Evolutionary conservation across 176 grass and related monocot genomes (phyloP), one percentile per base, ranked within the genome.

Genomic region (Tillandsia leiboldiana): DNA sequence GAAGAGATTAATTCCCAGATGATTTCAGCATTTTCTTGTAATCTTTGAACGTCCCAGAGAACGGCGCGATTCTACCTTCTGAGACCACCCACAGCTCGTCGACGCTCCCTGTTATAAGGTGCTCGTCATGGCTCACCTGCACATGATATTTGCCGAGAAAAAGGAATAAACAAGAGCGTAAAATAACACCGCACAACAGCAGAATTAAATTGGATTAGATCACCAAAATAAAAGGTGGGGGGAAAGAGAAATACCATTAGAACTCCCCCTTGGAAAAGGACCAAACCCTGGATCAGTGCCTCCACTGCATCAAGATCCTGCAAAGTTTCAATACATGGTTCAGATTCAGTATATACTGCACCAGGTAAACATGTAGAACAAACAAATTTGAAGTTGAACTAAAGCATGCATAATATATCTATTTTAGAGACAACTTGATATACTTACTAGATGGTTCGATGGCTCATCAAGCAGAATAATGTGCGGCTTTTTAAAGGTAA

Each of bases 401-500:
- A 78, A 75, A 18, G 51, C 23, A 64, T 64, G 62, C 71, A 48
- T 11, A 22, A 23, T 6, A 61, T 13, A 71, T 13, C 56, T 53
- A 64, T 11, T 20, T 14, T 3, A 24, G 29, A 52, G 17, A 67
- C 22, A 63, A 50, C 11, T 2, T 63, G 3, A 53, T 76, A 53
- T 58, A 78, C 72, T 87, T 84, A 97, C 93, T 74, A 97, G 86
- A 87, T 97, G 93, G 74, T 97, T 97, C 78, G 89, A 97, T 26
- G 93, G 93, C 70, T 97, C 93, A 12, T 97, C 93, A 14, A 97
- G 86, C 29, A 97, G 82, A 85, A 92, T 90, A 64, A 92, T 90
- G 76, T 97, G 93, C 26, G 93, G 93, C 57, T 97, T 97, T 78
- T 90, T 97, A 72, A 97, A 97, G 53, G 93, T 97, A 61, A 97